Percentiles rank a stretch among this genome's conserved stretches.
These are phyloP conservation scores for Myotisia sp. DNA, from an alignment of 2,329 filamentous ascomycete genomes.

Conservation along the genomic window DNA sequence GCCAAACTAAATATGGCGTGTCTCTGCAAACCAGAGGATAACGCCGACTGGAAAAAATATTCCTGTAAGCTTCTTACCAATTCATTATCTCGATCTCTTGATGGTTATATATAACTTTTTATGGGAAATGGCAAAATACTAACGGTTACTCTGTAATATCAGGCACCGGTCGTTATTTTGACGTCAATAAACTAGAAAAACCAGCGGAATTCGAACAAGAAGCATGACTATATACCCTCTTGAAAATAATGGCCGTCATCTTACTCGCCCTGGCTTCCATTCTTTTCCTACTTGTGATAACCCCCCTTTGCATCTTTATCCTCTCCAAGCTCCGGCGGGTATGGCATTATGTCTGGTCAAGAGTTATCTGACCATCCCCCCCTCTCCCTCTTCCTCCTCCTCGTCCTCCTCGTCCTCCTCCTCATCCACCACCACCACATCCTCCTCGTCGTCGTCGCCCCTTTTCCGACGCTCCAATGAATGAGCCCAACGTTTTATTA, in stretches of 20 bases:
- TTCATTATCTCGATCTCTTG: background rate
- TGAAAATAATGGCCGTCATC: background rate
- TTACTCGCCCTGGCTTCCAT: background rate
- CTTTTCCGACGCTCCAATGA: too few relatives aligned
- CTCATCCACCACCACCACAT: too few relatives aligned
- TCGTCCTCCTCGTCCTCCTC: too few relatives aligned
- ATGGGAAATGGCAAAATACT: background rate
- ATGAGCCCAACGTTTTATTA: too few relatives aligned
- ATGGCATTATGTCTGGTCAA: too few relatives aligned
- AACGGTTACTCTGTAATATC: background rate
- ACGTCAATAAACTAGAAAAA: slow-evolving; percentile 66
- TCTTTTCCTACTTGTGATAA: too few relatives aligned
- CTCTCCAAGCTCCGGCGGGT: too few relatives aligned
- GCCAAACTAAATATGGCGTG: slow-evolving; percentile 72
- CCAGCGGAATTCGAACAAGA: slow-evolving; percentile 66
- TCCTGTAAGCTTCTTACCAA: slow-evolving; percentile 54
- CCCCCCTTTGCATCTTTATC: too few relatives aligned
- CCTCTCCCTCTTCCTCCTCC: too few relatives aligned
- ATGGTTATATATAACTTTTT: background rate
- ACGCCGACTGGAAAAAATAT: slow-evolving; percentile 99
- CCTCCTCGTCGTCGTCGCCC: too few relatives aligned
- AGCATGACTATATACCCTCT: too few relatives aligned
- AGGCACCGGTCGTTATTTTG: slow-evolving; percentile 79
- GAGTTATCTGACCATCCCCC: too few relatives aligned
- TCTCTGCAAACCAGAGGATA: slow-evolving; percentile 87